Evolutionary conservation across 2,329 filamentous ascomycete genomes (phyloP).

Genomic region (Pezicula rhizophila): DNA sequence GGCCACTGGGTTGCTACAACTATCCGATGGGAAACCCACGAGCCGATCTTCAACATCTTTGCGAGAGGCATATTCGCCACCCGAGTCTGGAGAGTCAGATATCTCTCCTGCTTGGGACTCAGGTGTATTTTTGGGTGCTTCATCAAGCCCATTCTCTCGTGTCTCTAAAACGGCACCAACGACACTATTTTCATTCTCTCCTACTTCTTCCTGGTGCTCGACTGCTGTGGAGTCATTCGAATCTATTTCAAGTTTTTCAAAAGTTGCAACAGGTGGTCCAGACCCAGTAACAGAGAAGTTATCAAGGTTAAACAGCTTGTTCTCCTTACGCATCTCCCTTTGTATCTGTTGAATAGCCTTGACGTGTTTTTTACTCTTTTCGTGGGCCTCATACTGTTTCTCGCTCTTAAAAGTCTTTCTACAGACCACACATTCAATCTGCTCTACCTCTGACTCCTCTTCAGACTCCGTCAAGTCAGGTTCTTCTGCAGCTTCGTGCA

Average conservation of each 20-base stretch:
- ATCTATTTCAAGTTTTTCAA: constrained; percentile 14
- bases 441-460: constrained; percentile 47
- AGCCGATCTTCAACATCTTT: constrained; percentile 22
- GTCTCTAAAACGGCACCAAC: background rate
- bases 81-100: constrained; percentile 10
- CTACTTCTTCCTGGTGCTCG: no score
- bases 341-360: constrained; percentile 79
- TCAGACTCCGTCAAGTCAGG: constrained; percentile 49
- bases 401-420: constrained; percentile 81
- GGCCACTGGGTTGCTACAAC: background rate
- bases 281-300: constrained; percentile 5
- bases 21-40: constrained; percentile 10
- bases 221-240: background rate
- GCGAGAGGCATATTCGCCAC: constrained; percentile 28
- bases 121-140: background rate
- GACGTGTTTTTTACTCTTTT: constrained; percentile 92
- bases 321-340: constrained; percentile 78
- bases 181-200: background rate
- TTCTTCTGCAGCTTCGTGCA: constrained; percentile 45
- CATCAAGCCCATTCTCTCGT: background rate
- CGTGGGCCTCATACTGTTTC: constrained; percentile 84
- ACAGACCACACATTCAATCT: constrained; percentile 72
- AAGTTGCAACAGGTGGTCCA: constrained; percentile 12
- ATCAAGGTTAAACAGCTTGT: constrained; percentile 51
- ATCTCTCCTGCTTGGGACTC: background rate